phyloP scores from a whole-genome alignment of 345 rosid species.

The Eutrema yunnanense region DNA sequence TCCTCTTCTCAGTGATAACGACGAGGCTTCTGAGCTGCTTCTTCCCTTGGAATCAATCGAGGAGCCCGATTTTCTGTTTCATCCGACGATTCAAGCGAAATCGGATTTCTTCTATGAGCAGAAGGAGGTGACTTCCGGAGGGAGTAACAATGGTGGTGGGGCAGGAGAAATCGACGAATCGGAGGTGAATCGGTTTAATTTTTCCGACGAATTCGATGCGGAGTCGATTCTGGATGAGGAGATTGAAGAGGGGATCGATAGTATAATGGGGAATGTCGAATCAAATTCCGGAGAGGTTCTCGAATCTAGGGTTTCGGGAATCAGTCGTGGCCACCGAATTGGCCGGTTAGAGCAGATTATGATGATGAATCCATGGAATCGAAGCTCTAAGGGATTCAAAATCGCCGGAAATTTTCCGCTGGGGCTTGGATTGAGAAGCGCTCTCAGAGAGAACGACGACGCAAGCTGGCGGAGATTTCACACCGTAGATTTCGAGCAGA shows the following conservation, averaged over 20 bases:
- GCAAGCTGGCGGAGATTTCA: constrained; percentile 44
- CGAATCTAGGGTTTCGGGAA: not conserved
- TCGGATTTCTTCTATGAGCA: constrained; percentile 30
- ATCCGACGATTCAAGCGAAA: constrained; percentile 33
- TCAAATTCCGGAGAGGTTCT: constrained; percentile 8
- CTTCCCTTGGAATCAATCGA: constrained; percentile 55
- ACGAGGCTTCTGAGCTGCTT: constrained; percentile 53
- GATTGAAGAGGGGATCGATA: constrained; percentile 60
- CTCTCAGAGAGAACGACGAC: constrained; percentile 41
- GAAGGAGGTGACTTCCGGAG: constrained; percentile 28
- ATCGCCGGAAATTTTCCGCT: constrained; percentile 28
- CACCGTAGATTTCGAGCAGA: constrained; percentile 58
- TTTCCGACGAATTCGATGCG: constrained; percentile 60
- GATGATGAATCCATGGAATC: constrained; percentile 31
- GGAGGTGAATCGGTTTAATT: not conserved
- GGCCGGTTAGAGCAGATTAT: constrained; percentile 24
- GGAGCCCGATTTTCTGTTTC: constrained; percentile 49
- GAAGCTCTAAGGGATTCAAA: constrained; percentile 31
- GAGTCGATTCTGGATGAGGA: constrained; percentile 81
- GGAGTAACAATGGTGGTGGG: constrained; percentile 24
- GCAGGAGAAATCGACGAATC: constrained; percentile 34
- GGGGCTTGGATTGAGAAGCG: constrained; percentile 39
- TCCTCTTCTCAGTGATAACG: constrained; percentile 31
- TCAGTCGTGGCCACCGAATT: not conserved
- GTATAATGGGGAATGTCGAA: constrained; percentile 60